Evolutionary conservation across 192 early-diverging fungal genomes (phyloP), one percentile per base, ranked within the genome.

Genomic region (Umbelopsis sp.): DNA sequence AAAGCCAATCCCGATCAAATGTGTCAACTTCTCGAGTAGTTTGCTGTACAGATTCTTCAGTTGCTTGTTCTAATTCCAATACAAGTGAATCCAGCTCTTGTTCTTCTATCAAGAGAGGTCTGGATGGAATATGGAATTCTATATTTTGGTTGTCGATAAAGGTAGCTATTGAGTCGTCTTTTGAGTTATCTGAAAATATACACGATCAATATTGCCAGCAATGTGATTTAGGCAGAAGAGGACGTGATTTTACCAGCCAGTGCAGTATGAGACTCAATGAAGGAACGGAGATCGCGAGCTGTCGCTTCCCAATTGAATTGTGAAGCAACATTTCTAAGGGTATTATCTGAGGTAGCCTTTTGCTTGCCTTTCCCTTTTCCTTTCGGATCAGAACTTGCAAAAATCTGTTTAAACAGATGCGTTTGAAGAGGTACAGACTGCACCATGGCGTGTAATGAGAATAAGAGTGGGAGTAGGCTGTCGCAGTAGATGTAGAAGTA

Each of bases 1-100:
- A 69, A 31, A 88, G 75, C 87, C 87, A 88, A 65, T 88, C 77
- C 12, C 80, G 80, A 54, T 85, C 85, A 67, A 74, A 78, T 31
- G 53, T 26, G 41, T 34, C 53, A 26, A 53, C n/a, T 34, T 44
- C 44, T 17, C 25, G 17, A 0, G 52, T 21, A 16, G 34, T 24
- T 25, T 50, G 14, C 3, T n/a, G 32, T 68, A 43, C 49, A 21
- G 6, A 17, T n/a, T 36, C 32, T 22, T 65, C 45, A 8, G 38
- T 21, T 45, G 53, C 14, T 17, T 53, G 50, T 50, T 68, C 45
- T 5, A 69, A 22, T 17, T 38, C 0, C 11, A 8, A n/a, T 44
- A 49, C 22, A 45, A 29, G 65, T 4, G 25, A 45, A 2, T 73
- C 45, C 9, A 21, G 50, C 31, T 47, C 25, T 29, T 34, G 56